These are phyloP conservation scores for Phellinidium pouzarii DNA, from an alignment of 1,284 basidiomycete genomes.

Conservation along the genomic window DNA sequence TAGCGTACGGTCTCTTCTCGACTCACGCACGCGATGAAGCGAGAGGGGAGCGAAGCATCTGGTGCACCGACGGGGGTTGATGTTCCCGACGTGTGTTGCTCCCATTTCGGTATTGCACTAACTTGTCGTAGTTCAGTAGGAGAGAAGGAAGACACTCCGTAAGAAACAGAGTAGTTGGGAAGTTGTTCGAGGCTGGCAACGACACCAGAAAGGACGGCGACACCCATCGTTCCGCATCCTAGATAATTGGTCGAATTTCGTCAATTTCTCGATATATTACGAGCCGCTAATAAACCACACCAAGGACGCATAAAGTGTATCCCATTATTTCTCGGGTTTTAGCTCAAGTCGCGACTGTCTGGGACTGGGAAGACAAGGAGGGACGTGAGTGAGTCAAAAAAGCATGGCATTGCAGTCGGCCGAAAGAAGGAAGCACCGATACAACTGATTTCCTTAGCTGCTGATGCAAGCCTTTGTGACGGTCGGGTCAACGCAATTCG, in stretches of 20 bases:
- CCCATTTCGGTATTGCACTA: constrained; percentile 49
- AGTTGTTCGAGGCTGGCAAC: constrained; percentile 63
- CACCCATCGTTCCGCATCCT: constrained; percentile 99
- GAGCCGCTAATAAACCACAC: constrained; percentile 19
- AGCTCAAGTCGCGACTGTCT: not conserved
- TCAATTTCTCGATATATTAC: not conserved
- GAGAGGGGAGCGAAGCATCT: constrained; percentile 67
- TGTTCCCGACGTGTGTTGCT: constrained; percentile 80
- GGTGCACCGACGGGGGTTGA: constrained; percentile 59
- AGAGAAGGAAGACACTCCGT: constrained; percentile 7
- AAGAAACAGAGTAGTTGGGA: constrained; percentile 24
- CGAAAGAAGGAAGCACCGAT: not conserved
- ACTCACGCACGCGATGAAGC: constrained; percentile 87
- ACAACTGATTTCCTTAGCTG: not conserved
- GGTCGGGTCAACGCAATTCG: constrained; percentile 88
- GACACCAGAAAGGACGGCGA: constrained; percentile 91
- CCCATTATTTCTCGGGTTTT: constrained; percentile 27
- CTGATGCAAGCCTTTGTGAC: constrained; percentile 72
- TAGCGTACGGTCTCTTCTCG: constrained; percentile 71
- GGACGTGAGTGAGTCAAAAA: not conserved
- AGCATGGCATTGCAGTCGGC: not conserved
- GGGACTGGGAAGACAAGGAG: not conserved
- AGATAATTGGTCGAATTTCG: constrained; percentile 10
- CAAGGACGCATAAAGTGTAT: constrained; percentile 37
- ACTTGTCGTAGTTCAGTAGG: not conserved